Conservation (phyloP, 1,139 yeast species). For the Saccharomycopsis phalli region DNA sequence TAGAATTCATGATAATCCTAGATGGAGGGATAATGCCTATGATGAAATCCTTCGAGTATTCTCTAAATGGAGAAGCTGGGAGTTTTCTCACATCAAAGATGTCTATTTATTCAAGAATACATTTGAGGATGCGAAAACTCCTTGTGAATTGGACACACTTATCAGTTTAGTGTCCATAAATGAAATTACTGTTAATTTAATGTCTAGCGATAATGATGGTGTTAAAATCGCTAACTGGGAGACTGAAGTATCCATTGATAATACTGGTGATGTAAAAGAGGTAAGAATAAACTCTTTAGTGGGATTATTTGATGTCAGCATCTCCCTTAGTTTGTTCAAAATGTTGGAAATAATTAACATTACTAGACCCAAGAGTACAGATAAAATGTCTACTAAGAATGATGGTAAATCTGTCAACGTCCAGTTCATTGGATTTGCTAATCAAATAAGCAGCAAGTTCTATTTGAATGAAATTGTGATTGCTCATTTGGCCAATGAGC, state of each 20-base stretch:
- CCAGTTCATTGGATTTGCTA: too few relatives aligned
- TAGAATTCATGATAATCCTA: too few relatives aligned
- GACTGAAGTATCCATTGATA: background rate
- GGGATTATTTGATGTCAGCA: background rate
- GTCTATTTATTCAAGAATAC: conserved; percentile 43
- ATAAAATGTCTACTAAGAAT: too few relatives aligned
- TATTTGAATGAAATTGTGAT: too few relatives aligned
- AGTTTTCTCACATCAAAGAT: conserved; percentile 49
- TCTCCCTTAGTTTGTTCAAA: background rate
- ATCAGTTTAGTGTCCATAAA: too few relatives aligned
- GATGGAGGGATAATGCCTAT: conserved; percentile 29
- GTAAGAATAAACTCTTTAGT: background rate
- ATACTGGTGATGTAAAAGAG: background rate
- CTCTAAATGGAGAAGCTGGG: conserved; percentile 91
- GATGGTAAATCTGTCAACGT: too few relatives aligned
- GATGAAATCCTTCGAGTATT: conserved; percentile 50
- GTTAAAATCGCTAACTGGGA: background rate
- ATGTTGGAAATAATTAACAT: too few relatives aligned
- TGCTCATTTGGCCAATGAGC: too few relatives aligned
- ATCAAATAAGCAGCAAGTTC: too few relatives aligned
- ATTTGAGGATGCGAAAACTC: conserved; percentile 25
- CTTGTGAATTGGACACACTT: background rate
- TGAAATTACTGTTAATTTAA: too few relatives aligned
- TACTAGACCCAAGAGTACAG: too few relatives aligned
- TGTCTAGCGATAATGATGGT: background rate